These are phyloP conservation scores for Tanacetum coccineum DNA, from an alignment of 129 eudicot genomes.

Conservation along the genomic window DNA sequence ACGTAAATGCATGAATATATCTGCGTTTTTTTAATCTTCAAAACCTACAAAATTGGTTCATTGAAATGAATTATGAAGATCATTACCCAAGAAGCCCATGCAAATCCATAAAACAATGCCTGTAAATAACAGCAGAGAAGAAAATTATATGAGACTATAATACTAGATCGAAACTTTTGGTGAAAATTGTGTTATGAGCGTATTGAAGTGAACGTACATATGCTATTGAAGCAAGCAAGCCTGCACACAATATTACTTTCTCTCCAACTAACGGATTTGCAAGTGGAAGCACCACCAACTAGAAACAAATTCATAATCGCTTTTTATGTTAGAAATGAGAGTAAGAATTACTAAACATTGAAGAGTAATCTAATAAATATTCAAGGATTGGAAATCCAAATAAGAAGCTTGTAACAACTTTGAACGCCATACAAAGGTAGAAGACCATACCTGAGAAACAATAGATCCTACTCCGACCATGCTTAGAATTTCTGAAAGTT, in stretches of 20 bases:
- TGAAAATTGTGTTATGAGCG: background rate
- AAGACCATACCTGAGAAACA: conserved; percentile 70
- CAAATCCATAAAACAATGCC: conserved; percentile 92
- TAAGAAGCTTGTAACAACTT: background rate
- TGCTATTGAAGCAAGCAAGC: conserved; percentile 71
- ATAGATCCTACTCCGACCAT: conserved; percentile 93
- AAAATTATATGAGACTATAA: background rate
- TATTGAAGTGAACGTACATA: conserved; percentile 50
- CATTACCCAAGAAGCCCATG: conserved; percentile 97
- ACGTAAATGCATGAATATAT: background rate
- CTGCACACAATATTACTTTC: conserved; percentile 62
- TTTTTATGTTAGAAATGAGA: background rate
- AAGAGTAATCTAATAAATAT: too few species aligned
- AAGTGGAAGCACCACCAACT: conserved; percentile 87
- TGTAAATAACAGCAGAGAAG: conserved; percentile 29
- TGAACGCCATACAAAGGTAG: background rate
- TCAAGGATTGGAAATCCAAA: too few species aligned
- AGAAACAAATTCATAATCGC: conserved; percentile 19
- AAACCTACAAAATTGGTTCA: background rate
- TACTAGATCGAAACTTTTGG: background rate
- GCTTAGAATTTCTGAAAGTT: conserved; percentile 76
- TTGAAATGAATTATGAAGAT: conserved; percentile 12
- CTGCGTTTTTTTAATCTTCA: too few species aligned
- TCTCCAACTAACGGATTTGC: conserved; percentile 85
- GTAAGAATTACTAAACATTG: too few species aligned